phyloP scores from a whole-genome alignment of 257 asterid genomes.

The Scutellaria barbata region DNA sequence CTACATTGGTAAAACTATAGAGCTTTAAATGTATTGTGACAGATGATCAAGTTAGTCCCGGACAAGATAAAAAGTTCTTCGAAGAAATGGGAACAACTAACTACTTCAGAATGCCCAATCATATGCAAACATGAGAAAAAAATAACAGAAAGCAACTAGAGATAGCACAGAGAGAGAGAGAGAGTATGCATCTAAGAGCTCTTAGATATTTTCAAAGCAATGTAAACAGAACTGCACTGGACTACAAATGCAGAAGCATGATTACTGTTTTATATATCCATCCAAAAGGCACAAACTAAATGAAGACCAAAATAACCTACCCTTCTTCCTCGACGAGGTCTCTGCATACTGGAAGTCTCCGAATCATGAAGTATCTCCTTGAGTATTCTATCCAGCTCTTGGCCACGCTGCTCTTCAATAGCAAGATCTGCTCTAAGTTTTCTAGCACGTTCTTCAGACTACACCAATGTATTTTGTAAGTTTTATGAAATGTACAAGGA shows the following conservation, averaged over 20 bases:
- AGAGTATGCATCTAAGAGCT: neutral
- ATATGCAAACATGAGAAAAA: neutral
- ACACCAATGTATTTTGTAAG: conserved; percentile 40
- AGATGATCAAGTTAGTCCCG: too few species aligned
- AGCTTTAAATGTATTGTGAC: too few species aligned
- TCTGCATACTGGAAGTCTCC: conserved; percentile 50
- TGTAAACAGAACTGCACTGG: neutral
- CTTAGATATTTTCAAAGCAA: neutral
- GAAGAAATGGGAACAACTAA: too few species aligned
- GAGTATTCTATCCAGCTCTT: conserved; percentile 75
- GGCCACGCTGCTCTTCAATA: conserved; percentile 77
- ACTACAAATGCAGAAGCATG: neutral
- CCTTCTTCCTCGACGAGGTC: conserved; percentile 70
- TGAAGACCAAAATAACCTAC: conserved; percentile 47
- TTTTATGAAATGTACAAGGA: conserved; percentile 7
- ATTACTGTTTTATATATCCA: neutral
- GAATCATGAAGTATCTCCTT: conserved; percentile 70
- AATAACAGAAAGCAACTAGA: neutral
- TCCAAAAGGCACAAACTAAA: conserved; percentile 9
- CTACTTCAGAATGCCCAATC: neutral
- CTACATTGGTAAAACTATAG: too few species aligned
- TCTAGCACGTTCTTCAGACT: conserved; percentile 91
- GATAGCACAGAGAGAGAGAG: neutral
- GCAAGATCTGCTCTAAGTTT: conserved; percentile 84
- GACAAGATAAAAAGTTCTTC: too few species aligned